Evolutionary conservation across 345 rosid genomes (phyloP).

Genomic region (Citrus glauca): DNA sequence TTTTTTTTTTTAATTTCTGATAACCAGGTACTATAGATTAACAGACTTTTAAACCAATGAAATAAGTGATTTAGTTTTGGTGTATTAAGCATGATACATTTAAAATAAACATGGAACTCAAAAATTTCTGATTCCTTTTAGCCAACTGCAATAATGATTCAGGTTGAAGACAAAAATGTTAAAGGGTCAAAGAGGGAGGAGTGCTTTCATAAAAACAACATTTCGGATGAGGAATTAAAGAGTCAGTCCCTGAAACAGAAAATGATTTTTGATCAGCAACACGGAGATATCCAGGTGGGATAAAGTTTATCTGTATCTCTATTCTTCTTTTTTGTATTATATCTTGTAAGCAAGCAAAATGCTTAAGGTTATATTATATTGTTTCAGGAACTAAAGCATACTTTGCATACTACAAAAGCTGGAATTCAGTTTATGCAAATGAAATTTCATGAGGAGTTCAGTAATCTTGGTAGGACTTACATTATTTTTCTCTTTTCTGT

Average conservation of each 20-base stretch:
- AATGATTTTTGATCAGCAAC: conserved; percentile 66
- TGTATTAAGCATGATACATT: neutral
- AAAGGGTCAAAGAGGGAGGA: conserved; percentile 48
- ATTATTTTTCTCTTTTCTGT: conserved; percentile 4
- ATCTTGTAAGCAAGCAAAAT: conserved; percentile 7
- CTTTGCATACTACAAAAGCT: conserved; percentile 64
- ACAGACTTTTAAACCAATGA: neutral
- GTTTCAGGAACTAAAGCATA: conserved; percentile 64
- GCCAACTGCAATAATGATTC: conserved; percentile 12
- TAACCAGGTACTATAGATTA: neutral
- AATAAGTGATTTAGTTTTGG: neutral
- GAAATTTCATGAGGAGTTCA: conserved; percentile 81
- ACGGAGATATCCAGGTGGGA: conserved; percentile 62
- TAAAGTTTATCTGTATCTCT: neutral
- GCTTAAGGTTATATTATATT: neutral
- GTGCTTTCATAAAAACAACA: conserved; percentile 27
- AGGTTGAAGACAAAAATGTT: conserved; percentile 59
- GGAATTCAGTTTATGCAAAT: conserved; percentile 89
- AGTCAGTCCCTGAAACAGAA: conserved; percentile 43
- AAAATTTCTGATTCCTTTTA: neutral
- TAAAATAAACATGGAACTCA: neutral
- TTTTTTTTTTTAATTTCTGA: conserved; percentile 6
- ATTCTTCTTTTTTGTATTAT: neutral
- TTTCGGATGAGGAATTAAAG: conserved; percentile 48
- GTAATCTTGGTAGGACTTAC: conserved; percentile 55